phyloP scores from a whole-genome alignment of 1,284 basidiomycete genomes.

The Leucoagaricus sp. region DNA sequence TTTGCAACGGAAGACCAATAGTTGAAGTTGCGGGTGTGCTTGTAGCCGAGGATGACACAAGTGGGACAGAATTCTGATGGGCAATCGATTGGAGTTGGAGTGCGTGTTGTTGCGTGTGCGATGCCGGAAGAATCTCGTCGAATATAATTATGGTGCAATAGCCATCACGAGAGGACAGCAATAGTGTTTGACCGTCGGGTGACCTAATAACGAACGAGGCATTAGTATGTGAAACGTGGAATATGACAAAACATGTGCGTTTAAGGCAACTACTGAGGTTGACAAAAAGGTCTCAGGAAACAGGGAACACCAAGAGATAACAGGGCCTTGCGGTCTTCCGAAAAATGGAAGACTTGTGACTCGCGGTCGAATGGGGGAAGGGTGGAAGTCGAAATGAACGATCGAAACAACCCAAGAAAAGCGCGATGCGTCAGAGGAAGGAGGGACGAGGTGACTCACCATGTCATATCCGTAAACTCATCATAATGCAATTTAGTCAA shows the following conservation, averaged over 20 bases:
- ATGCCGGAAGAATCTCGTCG: constrained; percentile 85
- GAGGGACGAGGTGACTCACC: no score
- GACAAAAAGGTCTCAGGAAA: no score
- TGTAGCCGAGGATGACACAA: constrained; percentile 31
- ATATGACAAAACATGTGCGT: not conserved
- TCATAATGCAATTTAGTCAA: constrained; percentile 97
- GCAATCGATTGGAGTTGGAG: constrained; percentile 88
- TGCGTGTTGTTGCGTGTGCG: constrained; percentile 87
- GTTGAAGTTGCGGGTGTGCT: constrained; percentile 12
- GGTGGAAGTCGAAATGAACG: not conserved
- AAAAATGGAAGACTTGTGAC: not conserved
- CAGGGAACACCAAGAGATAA: not conserved
- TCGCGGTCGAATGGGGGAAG: not conserved
- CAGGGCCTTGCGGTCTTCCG: not conserved
- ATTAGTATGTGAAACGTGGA: not conserved
- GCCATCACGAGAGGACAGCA: constrained; percentile 92
- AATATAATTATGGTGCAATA: constrained; percentile 95
- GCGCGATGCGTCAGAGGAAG: no score
- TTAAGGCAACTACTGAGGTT: no score
- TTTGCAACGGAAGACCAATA: not conserved
- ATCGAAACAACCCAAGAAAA: not conserved
- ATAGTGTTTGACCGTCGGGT: constrained; percentile 90
- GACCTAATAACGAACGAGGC: constrained; percentile 63
- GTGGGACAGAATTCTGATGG: constrained; percentile 73
- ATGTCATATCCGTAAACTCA: constrained; percentile 95